Conservation (phyloP, 1,284 basidiomycete genomes). For the Cutaneotrichosporon sp. region DNA sequence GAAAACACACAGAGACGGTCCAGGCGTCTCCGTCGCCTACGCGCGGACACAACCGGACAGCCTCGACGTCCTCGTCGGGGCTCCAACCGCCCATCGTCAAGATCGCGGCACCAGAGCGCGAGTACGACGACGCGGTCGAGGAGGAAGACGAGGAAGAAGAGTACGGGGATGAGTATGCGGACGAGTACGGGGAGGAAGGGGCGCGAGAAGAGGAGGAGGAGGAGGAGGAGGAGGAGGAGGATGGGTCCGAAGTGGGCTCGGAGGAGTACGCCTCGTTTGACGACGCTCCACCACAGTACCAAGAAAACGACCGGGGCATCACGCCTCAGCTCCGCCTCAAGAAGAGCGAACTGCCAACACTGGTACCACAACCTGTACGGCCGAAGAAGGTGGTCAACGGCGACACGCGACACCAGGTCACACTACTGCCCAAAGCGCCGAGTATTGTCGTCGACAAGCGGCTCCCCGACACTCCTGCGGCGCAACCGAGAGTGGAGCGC, state of each 20-base stretch:
- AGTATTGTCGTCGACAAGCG: constrained; percentile 1
- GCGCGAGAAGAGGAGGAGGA: constrained; percentile 3
- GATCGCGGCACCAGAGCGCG: neutral
- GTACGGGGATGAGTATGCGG: neutral
- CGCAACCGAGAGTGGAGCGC: constrained; percentile 29
- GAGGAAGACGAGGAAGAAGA: neutral
- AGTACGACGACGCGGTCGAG: neutral
- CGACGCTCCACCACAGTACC: constrained; percentile 2
- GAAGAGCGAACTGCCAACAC: neutral
- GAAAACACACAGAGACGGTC: constrained; percentile 23
- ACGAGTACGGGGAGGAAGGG: constrained; percentile 1
- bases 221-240: constrained; percentile 6
- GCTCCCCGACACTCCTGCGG: neutral
- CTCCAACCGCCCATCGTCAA: neutral
- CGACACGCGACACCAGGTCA: constrained; percentile 7
- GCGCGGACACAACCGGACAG: neutral
- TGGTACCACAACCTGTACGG: neutral
- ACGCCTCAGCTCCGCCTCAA: neutral
- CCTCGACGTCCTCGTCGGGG: neutral
- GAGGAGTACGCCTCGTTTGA: constrained; percentile 5
- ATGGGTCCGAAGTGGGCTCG: neutral
- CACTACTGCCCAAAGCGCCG: neutral
- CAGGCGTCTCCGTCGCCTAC: neutral
- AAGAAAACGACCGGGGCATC: neutral
- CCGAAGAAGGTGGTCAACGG: constrained; percentile 1